phyloP scores from a whole-genome alignment of 805 yeast genomes.

The Metschnikowia colocasiae region DNA sequence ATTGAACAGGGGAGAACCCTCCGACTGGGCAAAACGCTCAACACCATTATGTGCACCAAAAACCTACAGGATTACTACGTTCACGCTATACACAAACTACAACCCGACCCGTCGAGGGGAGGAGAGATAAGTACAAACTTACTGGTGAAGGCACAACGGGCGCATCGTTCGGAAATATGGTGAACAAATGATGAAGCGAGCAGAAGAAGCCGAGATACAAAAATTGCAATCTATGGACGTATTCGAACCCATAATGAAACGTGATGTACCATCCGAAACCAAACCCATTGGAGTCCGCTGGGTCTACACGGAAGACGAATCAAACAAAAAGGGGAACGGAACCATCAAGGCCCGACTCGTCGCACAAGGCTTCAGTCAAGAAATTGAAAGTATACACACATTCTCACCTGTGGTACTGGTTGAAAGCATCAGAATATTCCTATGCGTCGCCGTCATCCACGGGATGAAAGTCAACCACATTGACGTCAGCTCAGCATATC shows the following conservation, averaged over 20 bases:
- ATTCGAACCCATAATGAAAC: neutral
- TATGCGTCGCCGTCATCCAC: neutral
- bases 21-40: neutral
- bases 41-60: neutral
- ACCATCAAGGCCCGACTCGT: no score
- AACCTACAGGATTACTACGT: neutral
- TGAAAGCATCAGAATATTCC: neutral
- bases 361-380: no score
- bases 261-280: neutral
- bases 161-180: neutral
- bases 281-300: neutral
- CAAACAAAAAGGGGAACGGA: neutral
- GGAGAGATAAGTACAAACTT: neutral
- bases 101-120: neutral
- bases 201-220: neutral
- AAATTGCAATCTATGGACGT: neutral
- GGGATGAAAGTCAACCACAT: neutral
- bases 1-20: neutral
- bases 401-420: neutral
- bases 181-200: neutral
- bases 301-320: neutral
- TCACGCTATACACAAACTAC: neutral
- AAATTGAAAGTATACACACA: no score
- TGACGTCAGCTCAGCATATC: neutral
- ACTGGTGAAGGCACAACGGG: neutral